Conservation (phyloP, 805 yeast genomes). For the Ogataea corticis region DNA sequence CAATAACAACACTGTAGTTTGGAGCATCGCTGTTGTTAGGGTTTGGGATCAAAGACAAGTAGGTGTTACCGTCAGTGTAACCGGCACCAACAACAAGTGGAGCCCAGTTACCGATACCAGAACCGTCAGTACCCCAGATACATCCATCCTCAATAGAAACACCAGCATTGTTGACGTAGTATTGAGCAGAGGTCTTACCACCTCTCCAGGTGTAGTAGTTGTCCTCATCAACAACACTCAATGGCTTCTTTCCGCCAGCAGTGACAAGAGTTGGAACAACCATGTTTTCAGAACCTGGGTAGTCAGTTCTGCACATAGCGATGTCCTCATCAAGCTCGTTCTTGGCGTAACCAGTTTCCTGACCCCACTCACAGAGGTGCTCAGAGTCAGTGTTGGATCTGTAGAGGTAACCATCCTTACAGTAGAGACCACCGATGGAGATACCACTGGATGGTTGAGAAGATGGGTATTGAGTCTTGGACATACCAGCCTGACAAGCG, state of each 20-base stretch:
- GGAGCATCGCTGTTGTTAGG: conserved; percentile 77
- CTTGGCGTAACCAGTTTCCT: conserved; percentile 64
- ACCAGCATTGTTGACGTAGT: conserved; percentile 97
- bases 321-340: conserved; percentile 64
- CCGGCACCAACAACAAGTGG: conserved; percentile 96
- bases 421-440: conserved; percentile 89
- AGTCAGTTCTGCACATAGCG: conserved; percentile 96
- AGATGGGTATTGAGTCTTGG: conserved; percentile 97
- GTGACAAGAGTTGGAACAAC: conserved; percentile 83
- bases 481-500: conserved; percentile 98
- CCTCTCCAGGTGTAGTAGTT: conserved; percentile 83
- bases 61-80: conserved; percentile 66
- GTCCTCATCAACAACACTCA: conserved; percentile 79
- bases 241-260: conserved; percentile 63
- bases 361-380: conserved; percentile 88
- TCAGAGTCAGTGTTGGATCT: conserved; percentile 67
- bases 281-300: conserved; percentile 99
- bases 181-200: conserved; percentile 85
- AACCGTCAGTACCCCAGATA: conserved; percentile 82
- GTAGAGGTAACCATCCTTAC: conserved; percentile 84
- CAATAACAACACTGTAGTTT: conserved; percentile 52
- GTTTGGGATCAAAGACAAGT: conserved; percentile 90
- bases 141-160: conserved; percentile 88
- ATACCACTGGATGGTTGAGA: conserved; percentile 85
- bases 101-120: conserved; percentile 96